Conservation (phyloP, 768 basidiomycete species). For the Kwoniella newhampshirensis region DNA sequence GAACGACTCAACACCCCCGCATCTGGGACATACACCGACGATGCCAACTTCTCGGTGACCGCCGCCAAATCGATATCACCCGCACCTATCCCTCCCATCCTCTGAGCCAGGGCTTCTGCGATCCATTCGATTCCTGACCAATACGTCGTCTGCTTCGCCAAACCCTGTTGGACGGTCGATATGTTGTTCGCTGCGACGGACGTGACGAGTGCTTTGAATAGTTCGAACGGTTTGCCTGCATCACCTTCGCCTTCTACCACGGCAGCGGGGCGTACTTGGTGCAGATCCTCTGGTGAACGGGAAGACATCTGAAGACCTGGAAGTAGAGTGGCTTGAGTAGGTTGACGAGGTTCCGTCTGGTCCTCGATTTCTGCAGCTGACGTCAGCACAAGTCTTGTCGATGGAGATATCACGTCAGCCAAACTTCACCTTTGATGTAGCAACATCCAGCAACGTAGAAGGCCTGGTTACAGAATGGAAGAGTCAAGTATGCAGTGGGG, state of each 20-base stretch:
- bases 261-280: slow-evolving; percentile 6
- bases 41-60: slow-evolving; percentile 28
- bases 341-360: too few species aligned
- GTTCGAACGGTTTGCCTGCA: slow-evolving; percentile 12
- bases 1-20: slow-evolving; percentile 23
- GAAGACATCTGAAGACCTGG: background rate
- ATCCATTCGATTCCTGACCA: slow-evolving; percentile 34
- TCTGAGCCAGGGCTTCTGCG: slow-evolving; percentile 23
- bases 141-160: slow-evolving; percentile 27
- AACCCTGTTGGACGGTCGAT: slow-evolving; percentile 29
- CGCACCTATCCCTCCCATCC: slow-evolving; percentile 21
- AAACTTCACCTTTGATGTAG: slow-evolving; percentile 40
- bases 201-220: slow-evolving; percentile 19
- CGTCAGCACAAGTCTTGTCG: background rate
- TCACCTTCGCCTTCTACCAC: too few species aligned
- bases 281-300: background rate
- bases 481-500: slow-evolving; percentile 20
- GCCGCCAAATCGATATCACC: slow-evolving; percentile 28
- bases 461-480: slow-evolving; percentile 40
- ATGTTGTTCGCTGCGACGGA: slow-evolving; percentile 30
- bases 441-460: slow-evolving; percentile 40
- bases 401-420: background rate
- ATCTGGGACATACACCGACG: slow-evolving; percentile 25
- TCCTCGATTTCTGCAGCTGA: slow-evolving; percentile 16
- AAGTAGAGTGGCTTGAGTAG: background rate